Percentiles rank a stretch among this genome's conserved stretches.
These are phyloP conservation scores for Prunus davidiana DNA, from an alignment of 306 rosid species.

Conservation along the genomic window DNA sequence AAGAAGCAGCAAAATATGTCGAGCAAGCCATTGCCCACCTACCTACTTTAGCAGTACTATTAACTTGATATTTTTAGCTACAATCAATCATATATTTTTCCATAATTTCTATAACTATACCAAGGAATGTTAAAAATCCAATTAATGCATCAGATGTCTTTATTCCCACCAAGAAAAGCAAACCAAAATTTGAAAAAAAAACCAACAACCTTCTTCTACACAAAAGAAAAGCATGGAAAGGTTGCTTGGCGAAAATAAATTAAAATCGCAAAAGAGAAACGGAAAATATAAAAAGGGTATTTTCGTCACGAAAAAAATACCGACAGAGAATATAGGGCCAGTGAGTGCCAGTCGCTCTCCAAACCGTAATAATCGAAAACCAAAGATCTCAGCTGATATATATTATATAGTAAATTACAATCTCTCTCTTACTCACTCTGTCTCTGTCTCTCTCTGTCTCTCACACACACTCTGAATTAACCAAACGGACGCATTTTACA, in stretches of 20 bases:
- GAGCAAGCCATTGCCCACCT: not conserved
- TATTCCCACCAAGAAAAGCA: not conserved
- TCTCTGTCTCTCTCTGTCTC: not conserved
- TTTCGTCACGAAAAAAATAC: not conserved
- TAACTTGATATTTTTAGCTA: not conserved
- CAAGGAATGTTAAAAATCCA: not conserved
- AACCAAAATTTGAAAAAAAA: not conserved
- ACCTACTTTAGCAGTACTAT: not conserved
- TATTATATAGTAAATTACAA: not conserved
- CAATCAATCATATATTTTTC: not conserved
- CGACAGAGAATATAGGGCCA: not conserved
- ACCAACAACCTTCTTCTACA: no score
- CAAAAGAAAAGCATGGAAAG: no score
- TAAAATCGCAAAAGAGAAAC: not conserved
- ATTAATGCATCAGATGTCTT: not conserved
- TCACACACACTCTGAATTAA: not conserved
- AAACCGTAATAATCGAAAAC: not conserved
- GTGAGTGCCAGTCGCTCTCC: not conserved
- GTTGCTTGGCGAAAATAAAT: no score
- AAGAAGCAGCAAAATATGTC: not conserved
- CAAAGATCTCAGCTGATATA: not conserved
- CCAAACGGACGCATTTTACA: not conserved
- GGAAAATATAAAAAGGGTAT: not conserved
- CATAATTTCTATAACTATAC: not conserved
- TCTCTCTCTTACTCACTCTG: not conserved